These are phyloP conservation scores for Wickerhamomyces chambardii DNA, from an alignment of 805 yeast genomes.

Conservation along the genomic window DNA sequence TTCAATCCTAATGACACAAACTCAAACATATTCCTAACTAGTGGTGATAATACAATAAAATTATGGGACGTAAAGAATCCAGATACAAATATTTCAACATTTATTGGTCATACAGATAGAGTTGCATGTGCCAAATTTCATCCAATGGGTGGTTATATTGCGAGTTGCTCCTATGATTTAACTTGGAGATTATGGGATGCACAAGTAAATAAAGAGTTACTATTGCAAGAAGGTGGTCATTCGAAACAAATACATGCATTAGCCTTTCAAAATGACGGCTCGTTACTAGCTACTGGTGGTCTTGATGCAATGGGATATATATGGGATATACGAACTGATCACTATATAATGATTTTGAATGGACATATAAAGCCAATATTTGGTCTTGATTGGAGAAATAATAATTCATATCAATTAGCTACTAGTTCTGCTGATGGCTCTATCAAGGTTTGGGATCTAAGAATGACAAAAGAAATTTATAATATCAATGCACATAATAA, in stretches of 20 bases:
- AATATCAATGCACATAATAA: constrained; percentile 71
- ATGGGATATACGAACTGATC: constrained; percentile 87
- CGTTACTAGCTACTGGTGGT: constrained; percentile 70
- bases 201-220: constrained; percentile 34
- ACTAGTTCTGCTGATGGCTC: constrained; percentile 82
- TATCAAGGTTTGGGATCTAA: constrained; percentile 80
- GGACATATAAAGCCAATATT: constrained; percentile 73
- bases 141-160: constrained; percentile 48
- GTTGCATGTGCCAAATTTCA: constrained; percentile 57
- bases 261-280: constrained; percentile 68
- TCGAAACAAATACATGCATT: constrained; percentile 58
- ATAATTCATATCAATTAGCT: constrained; percentile 57
- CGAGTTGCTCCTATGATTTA: constrained; percentile 71
- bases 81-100: constrained; percentile 6
- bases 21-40: constrained; percentile 29
- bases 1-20: constrained; percentile 37
- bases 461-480: constrained; percentile 33
- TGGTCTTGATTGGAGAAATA: constrained; percentile 62
- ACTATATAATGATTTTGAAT: constrained; percentile 42
- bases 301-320: constrained; percentile 62
- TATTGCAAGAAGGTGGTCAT: constrained; percentile 76
- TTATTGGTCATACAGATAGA: constrained; percentile 42
- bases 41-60: constrained; percentile 33
- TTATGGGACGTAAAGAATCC: constrained; percentile 20
- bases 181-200: constrained; percentile 91